Conservation (phyloP, 306 rosid genomes). For the Luffa aegyptiaca region DNA sequence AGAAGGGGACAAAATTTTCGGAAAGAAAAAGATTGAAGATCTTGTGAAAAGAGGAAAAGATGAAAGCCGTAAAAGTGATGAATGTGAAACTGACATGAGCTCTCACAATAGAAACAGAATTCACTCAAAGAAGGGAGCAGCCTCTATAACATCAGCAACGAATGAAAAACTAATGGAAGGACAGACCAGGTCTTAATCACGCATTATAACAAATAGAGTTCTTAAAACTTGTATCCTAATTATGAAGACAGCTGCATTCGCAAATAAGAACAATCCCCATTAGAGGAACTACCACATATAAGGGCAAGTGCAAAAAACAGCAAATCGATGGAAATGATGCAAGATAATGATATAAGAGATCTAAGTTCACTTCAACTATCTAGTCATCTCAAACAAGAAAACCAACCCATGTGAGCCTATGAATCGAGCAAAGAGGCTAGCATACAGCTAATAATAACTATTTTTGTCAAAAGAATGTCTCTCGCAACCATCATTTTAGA, state of each 20-base stretch:
- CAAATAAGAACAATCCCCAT: neutral
- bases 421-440: neutral
- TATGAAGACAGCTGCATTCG: neutral
- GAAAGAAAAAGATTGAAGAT: neutral
- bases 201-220: neutral
- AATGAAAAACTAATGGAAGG: neutral
- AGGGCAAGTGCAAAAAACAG: neutral
- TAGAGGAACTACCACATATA: neutral
- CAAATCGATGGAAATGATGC: neutral
- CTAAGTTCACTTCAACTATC: neutral
- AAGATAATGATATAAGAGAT: neutral
- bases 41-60: too few species aligned
- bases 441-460: neutral
- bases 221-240: neutral
- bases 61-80: too few species aligned
- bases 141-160: neutral
- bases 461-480: neutral
- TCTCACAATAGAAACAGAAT: neutral
- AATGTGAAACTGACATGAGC: too few species aligned
- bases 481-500: neutral
- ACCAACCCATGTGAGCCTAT: neutral
- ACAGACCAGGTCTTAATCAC: neutral
- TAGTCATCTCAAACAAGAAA: neutral
- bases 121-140: neutral
- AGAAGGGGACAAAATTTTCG: neutral